Evolutionary conservation across 2,329 filamentous ascomycete genomes (phyloP).

Genomic region (Exserohilum rostratum): DNA sequence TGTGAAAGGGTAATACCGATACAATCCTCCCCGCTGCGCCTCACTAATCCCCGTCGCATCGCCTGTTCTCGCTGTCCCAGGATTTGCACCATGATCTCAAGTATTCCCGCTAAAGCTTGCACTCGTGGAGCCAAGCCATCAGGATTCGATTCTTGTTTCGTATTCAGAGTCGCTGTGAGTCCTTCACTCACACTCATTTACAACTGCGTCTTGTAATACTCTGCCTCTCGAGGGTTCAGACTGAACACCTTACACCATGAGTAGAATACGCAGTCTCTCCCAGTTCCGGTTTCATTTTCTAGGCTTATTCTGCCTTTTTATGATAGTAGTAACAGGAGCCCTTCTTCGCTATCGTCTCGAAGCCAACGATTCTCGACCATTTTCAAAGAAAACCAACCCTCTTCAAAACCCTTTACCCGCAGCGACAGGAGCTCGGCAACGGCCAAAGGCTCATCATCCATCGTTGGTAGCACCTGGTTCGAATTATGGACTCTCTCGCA

Average conservation of each 20-base stretch:
- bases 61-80: too few species aligned
- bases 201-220: background rate
- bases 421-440: background rate
- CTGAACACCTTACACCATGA: background rate
- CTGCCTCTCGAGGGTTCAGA: background rate
- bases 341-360: constrained; percentile 13
- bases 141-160: too few species aligned
- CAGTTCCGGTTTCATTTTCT: constrained; percentile 2
- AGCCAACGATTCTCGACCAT: background rate
- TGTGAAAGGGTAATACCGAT: too few species aligned
- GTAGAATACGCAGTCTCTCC: constrained; percentile 4
- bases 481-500: constrained; percentile 1
- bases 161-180: too few species aligned
- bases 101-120: too few species aligned
- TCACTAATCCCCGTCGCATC: too few species aligned
- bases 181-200: too few species aligned
- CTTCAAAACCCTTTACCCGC: background rate
- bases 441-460: background rate
- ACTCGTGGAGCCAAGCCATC: too few species aligned
- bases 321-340: background rate
- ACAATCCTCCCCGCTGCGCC: too few species aligned
- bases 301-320: constrained; percentile 3
- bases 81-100: too few species aligned
- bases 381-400: background rate
- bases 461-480: background rate